These are phyloP conservation scores for Clonostachys sp. DNA, from an alignment of 2,329 filamentous ascomycete species.

Conservation along the genomic window DNA sequence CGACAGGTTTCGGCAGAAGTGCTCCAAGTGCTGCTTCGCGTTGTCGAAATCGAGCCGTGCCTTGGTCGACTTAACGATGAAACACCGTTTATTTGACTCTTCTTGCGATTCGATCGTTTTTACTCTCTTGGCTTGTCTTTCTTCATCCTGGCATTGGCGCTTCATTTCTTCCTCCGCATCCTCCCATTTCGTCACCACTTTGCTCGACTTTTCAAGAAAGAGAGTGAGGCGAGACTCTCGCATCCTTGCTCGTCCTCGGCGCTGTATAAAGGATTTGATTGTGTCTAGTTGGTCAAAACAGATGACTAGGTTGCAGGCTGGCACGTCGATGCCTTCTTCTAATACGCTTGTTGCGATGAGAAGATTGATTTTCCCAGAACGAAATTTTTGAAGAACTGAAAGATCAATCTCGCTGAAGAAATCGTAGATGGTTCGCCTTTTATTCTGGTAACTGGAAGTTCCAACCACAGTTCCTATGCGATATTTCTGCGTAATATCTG, in stretches of 20 bases:
- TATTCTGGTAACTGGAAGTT: constrained; percentile 29
- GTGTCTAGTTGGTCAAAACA: constrained; percentile 47
- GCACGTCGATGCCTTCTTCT: constrained; percentile 65
- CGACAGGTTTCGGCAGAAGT: constrained; percentile 69
- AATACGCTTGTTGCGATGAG: constrained; percentile 60
- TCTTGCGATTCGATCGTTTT: constrained; percentile 40
- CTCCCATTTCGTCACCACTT: constrained; percentile 49
- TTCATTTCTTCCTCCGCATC: constrained; percentile 71
- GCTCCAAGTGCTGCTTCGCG: constrained; percentile 70
- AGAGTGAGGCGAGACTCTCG: constrained; percentile 44
- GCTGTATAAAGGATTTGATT: constrained; percentile 55
- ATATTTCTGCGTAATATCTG: constrained; percentile 38
- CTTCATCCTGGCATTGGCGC: constrained; percentile 60
- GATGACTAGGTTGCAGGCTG: constrained; percentile 57
- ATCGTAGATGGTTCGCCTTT: constrained; percentile 34
- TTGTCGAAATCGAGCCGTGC: constrained; percentile 70
- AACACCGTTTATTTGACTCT: constrained; percentile 12
- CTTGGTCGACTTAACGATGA: constrained; percentile 37
- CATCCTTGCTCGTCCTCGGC: constrained; percentile 48
- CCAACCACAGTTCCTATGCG: constrained; percentile 52
- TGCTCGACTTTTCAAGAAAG: constrained; percentile 25
- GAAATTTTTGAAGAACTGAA: constrained; percentile 40
- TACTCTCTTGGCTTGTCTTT: constrained; percentile 41
- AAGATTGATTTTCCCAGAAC: constrained; percentile 47
- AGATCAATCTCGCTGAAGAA: constrained; percentile 20